Evolutionary conservation across 768 basidiomycete species (phyloP).

Genomic region (Hygrocybe punicea): DNA sequence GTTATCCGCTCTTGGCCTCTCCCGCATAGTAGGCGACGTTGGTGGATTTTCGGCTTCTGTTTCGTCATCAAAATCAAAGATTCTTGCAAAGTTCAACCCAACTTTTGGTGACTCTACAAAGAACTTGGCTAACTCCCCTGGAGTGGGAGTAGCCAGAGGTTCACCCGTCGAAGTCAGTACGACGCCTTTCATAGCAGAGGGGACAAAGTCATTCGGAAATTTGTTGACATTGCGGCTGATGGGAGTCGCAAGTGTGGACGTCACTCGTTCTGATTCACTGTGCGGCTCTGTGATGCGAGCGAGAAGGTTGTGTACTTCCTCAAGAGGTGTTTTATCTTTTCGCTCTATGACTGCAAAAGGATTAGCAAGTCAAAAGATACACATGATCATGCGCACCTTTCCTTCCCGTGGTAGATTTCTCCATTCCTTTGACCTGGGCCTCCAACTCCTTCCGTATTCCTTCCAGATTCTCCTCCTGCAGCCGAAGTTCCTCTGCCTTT

Average conservation of each 20-base stretch:
- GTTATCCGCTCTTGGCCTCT: constrained; percentile 16
- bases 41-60: constrained; percentile 27
- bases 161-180: constrained; percentile 78
- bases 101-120: constrained; percentile 69
- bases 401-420: constrained; percentile 27
- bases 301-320: constrained; percentile 71
- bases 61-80: constrained; percentile 64
- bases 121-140: constrained; percentile 60
- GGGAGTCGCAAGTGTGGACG: constrained; percentile 44
- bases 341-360: constrained; percentile 29
- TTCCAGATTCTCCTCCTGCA: constrained; percentile 50
- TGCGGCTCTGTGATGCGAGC: constrained; percentile 23
- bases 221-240: constrained; percentile 37
- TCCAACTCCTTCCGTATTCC: constrained; percentile 50
- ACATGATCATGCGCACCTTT: constrained; percentile 13
- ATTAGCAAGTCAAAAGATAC: background rate
- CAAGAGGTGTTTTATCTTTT: constrained; percentile 58
- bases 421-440: constrained; percentile 44
- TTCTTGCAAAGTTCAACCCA: constrained; percentile 71
- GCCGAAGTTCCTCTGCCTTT: constrained; percentile 52
- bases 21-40: constrained; percentile 21
- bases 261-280: background rate
- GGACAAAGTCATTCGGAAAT: constrained; percentile 28
- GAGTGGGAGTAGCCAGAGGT: constrained; percentile 65
- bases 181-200: constrained; percentile 72